Conservation (phyloP, 2,329 filamentous ascomycete genomes). For the Hypoxylon sp. region DNA sequence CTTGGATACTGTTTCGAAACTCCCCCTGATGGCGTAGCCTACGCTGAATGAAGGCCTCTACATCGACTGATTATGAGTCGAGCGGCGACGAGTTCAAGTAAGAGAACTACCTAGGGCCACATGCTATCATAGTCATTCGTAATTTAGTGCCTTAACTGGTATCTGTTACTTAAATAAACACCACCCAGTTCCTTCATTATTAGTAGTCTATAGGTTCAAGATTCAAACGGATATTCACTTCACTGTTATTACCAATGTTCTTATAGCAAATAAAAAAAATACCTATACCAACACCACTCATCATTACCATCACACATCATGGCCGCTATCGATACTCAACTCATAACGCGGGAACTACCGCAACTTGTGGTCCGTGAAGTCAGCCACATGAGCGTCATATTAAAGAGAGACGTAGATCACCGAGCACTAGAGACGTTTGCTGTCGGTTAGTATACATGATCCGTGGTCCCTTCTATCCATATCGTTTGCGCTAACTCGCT, state of each 20-base stretch:
- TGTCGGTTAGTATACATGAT: constrained; percentile 35
- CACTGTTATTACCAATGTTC: constrained; percentile 5
- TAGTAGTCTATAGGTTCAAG: constrained; percentile 16
- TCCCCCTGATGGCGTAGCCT: constrained; percentile 30
- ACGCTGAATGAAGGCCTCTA: constrained; percentile 23
- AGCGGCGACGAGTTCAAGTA: constrained; percentile 38
- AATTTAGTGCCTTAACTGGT: neutral
- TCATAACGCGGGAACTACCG: constrained; percentile 43
- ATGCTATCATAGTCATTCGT: neutral
- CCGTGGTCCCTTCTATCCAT: neutral
- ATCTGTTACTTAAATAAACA: constrained; percentile 26
- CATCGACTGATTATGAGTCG: constrained; percentile 46
- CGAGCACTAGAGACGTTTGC: constrained; percentile 44
- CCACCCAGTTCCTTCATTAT: constrained; percentile 16
- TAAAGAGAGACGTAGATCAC: constrained; percentile 44
- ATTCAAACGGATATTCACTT: constrained; percentile 20
- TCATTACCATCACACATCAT: constrained; percentile 28
- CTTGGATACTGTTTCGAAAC: constrained; percentile 42
- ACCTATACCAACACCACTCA: constrained; percentile 10
- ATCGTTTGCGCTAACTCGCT: constrained; percentile 1
- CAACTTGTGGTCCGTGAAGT: constrained; percentile 43
- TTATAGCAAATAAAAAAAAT: constrained; percentile 19
- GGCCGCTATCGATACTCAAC: constrained; percentile 41
- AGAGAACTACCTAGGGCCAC: constrained; percentile 22
- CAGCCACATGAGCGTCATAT: constrained; percentile 43